Conservation (phyloP, 202 grass and related monocot species). For the Dendrocalamus latiflorus region DNA sequence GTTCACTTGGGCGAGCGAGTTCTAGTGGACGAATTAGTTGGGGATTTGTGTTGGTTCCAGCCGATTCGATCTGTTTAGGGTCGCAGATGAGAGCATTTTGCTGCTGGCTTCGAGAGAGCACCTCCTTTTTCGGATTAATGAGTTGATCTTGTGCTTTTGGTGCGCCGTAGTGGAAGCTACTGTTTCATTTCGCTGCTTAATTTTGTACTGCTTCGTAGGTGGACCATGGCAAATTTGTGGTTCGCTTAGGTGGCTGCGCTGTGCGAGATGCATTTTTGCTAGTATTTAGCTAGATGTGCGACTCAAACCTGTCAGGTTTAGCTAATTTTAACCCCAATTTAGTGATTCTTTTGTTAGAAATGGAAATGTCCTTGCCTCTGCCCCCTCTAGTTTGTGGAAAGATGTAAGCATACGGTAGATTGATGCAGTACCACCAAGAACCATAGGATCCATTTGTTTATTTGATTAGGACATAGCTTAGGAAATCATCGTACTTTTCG, state of each 20-base stretch:
- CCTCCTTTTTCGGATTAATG: slow-evolving; percentile 21
- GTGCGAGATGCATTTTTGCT: neutral
- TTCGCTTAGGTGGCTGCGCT: neutral
- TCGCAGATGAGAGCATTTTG: slow-evolving; percentile 17
- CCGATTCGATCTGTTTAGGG: slow-evolving; percentile 10
- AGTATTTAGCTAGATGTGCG: neutral
- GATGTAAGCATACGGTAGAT: neutral
- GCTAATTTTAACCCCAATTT: neutral
- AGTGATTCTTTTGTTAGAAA: neutral
- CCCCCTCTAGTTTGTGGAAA: neutral
- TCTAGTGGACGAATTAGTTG: neutral
- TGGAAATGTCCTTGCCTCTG: neutral
- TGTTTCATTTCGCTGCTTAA: neutral
- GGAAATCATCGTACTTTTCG: neutral
- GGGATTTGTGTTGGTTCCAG: neutral
- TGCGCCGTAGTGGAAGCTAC: neutral
- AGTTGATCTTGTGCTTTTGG: neutral
- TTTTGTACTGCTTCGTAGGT: neutral
- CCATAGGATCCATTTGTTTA: slow-evolving; percentile 16
- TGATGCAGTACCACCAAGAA: neutral
- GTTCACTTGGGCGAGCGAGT: neutral
- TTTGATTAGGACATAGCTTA: slow-evolving; percentile 17
- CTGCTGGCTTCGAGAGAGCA: neutral
- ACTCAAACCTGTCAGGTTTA: neutral
- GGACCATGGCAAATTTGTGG: neutral